These are phyloP conservation scores for Cladorrhinum sp. DNA, from an alignment of 2,329 filamentous ascomycete genomes.

Conservation along the genomic window DNA sequence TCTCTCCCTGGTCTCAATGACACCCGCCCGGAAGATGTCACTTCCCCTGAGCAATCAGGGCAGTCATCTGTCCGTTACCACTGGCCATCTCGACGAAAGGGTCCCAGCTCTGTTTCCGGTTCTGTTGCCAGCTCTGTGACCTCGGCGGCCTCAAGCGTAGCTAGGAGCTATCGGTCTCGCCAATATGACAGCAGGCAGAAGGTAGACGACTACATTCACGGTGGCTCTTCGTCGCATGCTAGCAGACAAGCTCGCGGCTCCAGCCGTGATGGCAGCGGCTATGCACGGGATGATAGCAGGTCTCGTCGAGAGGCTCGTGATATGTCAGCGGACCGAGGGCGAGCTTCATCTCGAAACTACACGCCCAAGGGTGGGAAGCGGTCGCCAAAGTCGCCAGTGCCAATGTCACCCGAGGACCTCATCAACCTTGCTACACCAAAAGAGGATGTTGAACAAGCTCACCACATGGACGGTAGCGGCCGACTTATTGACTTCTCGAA, in stretches of 20 bases:
- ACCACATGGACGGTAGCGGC: slow-evolving; percentile 23
- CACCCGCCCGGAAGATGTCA: slow-evolving; percentile 50
- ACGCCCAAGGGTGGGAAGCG: slow-evolving; percentile 70
- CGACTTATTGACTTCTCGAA: slow-evolving; percentile 30
- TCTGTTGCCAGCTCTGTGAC: slow-evolving; percentile 53
- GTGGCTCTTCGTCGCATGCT: slow-evolving; percentile 70
- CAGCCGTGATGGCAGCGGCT: slow-evolving; percentile 46
- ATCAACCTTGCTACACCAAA: slow-evolving; percentile 57
- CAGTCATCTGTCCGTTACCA: slow-evolving; percentile 53
- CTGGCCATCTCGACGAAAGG: slow-evolving; percentile 53
- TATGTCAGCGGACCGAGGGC: slow-evolving; percentile 66
- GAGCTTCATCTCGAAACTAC: slow-evolving; percentile 61
- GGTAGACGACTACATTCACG: slow-evolving; percentile 82
- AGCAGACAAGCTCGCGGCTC: slow-evolving; percentile 54
- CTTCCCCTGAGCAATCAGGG: slow-evolving; percentile 55
- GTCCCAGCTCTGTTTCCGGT: slow-evolving; percentile 44
- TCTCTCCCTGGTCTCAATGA: slow-evolving; percentile 59
- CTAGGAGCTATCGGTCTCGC: slow-evolving; percentile 50
- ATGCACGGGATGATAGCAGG: slow-evolving; percentile 46
- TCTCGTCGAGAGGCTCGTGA: slow-evolving; percentile 54
- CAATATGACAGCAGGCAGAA: slow-evolving; percentile 54
- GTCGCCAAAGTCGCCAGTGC: slow-evolving; percentile 86
- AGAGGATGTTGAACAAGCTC: slow-evolving; percentile 28
- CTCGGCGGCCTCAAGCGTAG: slow-evolving; percentile 53
- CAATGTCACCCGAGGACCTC: slow-evolving; percentile 89